Evolutionary conservation across 768 basidiomycete genomes (phyloP), one percentile per base, ranked within the genome.

Genomic region (Tubosaeta brunneosetosa): DNA sequence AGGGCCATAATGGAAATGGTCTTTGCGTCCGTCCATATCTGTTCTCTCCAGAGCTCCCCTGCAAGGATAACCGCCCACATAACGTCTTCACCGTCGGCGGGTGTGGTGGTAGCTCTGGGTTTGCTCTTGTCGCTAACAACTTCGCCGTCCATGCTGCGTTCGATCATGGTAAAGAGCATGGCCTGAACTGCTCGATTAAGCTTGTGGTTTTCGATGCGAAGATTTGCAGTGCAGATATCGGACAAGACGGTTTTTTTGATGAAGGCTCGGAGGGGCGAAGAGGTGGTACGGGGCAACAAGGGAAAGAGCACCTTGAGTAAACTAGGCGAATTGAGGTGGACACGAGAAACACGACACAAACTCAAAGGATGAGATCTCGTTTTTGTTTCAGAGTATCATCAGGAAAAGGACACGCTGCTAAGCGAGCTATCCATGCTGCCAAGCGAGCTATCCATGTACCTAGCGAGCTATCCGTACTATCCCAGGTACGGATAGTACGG

Each of bases 31-130:
- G 81, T 84, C 92, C 97, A 99, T 26, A 94, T 80, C 37, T 85
- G 82, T 71, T 94, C 97, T 65, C 81, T 81, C 97, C 95, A 98
- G 13, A 98, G 75, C 61, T 98, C 94, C 68, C 90, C 89, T 16
- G 92, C 90, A 49, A 98, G 71, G 40, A 94, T 86, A 46, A 99
- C 85, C 4, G 97, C 95, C 94, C 95, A 98, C 85, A 97, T 89
- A 3, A 94, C 94, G 61, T 97, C 97, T 31, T 92, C 89, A 2
- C 84, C 83, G 45, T 74, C 77, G 27, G 69, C 65, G n/a, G 67
- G 65, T 1, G 72, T 68, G 46, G 68, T 60, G n/a, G 64, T 61
- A 27, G 72, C 74, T 55, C 79, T 73, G n/a, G 79, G 63, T 61
- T 85, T 92, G 4, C 86, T 93, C 67, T 92, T 94, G 74, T 94